Conservation (phyloP, 1,284 basidiomycete genomes). For the Tilletia horrida region DNA sequence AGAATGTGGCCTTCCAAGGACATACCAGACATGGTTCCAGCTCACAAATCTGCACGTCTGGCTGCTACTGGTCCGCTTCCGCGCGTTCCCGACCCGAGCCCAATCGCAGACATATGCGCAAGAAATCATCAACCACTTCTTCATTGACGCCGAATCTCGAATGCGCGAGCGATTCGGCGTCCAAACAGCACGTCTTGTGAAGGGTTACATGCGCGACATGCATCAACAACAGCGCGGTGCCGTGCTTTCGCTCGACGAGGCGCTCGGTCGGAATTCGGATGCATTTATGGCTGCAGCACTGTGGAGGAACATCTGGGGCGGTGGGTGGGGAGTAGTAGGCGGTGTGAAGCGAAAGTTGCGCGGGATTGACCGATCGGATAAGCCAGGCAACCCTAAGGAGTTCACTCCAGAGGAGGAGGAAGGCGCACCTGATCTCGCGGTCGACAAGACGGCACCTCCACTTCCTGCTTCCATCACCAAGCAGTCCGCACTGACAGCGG, state of each 20-base stretch:
- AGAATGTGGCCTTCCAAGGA: conserved; percentile 85
- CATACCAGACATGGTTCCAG: conserved; percentile 97
- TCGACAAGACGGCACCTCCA: conserved; percentile 15
- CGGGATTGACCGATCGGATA: conserved; percentile 35
- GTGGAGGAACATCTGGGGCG: conserved; percentile 82
- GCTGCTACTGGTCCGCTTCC: conserved; percentile 81
- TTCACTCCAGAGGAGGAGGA: conserved; percentile 23
- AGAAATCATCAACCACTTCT: conserved; percentile 89
- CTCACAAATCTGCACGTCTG: conserved; percentile 90
- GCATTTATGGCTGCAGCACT: conserved; percentile 69
- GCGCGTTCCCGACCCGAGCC: conserved; percentile 70
- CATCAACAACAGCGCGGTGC: conserved; percentile 88
- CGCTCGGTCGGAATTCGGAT: conserved; percentile 57
- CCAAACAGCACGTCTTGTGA: conserved; percentile 71
- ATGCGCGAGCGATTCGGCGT: conserved; percentile 73
- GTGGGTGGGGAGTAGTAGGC: conserved; percentile 57
- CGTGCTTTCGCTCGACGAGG: conserved; percentile 69
- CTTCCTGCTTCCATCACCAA: not conserved
- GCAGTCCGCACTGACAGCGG: not conserved
- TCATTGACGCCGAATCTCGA: conserved; percentile 87
- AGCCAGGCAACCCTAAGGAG: conserved; percentile 10
- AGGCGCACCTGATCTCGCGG: conserved; percentile 20
- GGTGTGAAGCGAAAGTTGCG: conserved; percentile 55
- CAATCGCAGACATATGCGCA: conserved; percentile 67
- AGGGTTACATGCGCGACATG: conserved; percentile 81